phyloP scores from a whole-genome alignment of 176 grass and related monocot species.

The Rhynchospora pubera region DNA sequence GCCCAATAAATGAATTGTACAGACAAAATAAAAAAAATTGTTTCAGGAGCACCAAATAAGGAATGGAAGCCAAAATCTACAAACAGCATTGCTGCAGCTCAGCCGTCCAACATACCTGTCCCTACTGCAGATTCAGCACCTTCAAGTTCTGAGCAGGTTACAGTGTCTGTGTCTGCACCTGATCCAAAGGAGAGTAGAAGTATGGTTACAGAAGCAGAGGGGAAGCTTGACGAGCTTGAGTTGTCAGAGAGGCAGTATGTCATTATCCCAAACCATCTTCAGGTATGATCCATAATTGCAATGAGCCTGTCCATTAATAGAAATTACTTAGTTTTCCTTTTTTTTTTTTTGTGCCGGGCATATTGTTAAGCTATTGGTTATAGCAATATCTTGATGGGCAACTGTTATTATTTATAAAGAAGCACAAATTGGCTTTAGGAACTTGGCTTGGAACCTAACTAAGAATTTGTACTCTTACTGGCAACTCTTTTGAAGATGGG shows the following conservation, averaged over 20 bases:
- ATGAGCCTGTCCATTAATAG: not conserved
- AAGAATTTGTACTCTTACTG: not conserved
- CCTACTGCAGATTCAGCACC: slow-evolving; percentile 24
- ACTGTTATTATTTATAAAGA: not conserved
- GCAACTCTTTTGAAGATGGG: not conserved
- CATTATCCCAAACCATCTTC: slow-evolving; percentile 87
- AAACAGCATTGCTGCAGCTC: slow-evolving; percentile 27
- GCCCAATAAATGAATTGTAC: not conserved
- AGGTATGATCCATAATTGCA: slow-evolving; percentile 25
- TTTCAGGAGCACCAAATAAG: slow-evolving; percentile 61
- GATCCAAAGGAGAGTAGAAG: slow-evolving; percentile 27
- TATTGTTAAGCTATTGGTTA: not conserved
- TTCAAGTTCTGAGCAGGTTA: slow-evolving; percentile 30
- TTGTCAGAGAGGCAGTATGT: slow-evolving; percentile 63
- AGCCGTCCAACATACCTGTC: slow-evolving; percentile 6
- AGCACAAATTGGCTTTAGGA: not conserved
- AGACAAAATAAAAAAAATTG: not conserved
- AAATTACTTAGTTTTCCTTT: not conserved
- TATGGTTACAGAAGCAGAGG: slow-evolving; percentile 28
- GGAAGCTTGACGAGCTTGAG: slow-evolving; percentile 32
- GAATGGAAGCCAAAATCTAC: slow-evolving; percentile 92
- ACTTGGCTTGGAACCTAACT: not conserved
- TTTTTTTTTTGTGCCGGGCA: not conserved
- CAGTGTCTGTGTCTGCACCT: slow-evolving; percentile 28
- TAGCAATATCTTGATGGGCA: not conserved